Percentiles rank a stretch among this genome's conserved stretches.
Evolutionary conservation across 352 stramenopile genomes (phyloP).

Genomic region (Phytopythium litorale): DNA sequence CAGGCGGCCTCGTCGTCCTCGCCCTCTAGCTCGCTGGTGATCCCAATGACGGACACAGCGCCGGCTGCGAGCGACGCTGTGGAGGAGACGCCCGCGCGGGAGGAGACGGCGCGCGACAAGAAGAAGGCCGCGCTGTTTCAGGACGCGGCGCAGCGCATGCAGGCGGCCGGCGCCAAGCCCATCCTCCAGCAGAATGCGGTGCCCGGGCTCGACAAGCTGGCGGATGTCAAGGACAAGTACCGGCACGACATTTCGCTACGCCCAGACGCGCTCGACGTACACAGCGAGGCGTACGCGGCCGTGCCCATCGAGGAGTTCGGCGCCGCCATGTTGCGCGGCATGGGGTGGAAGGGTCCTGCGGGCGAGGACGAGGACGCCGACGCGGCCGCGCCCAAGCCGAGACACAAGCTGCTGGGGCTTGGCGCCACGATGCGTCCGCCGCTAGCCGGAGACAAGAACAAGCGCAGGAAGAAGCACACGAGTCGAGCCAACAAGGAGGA

Average conservation of each 20-base stretch:
- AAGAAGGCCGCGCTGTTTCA: constrained; percentile 42
- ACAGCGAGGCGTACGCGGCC: constrained; percentile 79
- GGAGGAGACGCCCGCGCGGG: constrained; percentile 4
- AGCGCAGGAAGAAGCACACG: constrained; percentile 21
- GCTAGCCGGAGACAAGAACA: constrained; percentile 32
- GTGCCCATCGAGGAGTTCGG: constrained; percentile 96
- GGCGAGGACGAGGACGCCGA: constrained; percentile 43
- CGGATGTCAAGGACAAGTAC: constrained; percentile 81
- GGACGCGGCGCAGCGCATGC: constrained; percentile 14
- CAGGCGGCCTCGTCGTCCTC: not conserved
- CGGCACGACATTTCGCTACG: constrained; percentile 75
- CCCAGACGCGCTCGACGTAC: constrained; percentile 77
- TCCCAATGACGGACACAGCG: constrained; percentile 30
- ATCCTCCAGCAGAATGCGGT: constrained; percentile 77
- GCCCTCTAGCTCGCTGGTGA: constrained; percentile 37
- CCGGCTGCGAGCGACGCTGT: not conserved
- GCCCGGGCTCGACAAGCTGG: constrained; percentile 55
- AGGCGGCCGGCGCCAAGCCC: constrained; percentile 21
- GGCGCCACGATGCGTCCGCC: constrained; percentile 82
- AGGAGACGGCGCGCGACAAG: constrained; percentile 10
- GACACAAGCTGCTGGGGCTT: constrained; percentile 91
- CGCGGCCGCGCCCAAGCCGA: constrained; percentile 49
- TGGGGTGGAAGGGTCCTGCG: constrained; percentile 93
- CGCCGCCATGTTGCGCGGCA: constrained; percentile 93
- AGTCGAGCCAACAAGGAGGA: constrained; percentile 7